Evolutionary conservation across 352 stramenopile genomes (phyloP), one percentile per base, ranked within the genome.

Genomic region (Thraustochytrium striatum): DNA sequence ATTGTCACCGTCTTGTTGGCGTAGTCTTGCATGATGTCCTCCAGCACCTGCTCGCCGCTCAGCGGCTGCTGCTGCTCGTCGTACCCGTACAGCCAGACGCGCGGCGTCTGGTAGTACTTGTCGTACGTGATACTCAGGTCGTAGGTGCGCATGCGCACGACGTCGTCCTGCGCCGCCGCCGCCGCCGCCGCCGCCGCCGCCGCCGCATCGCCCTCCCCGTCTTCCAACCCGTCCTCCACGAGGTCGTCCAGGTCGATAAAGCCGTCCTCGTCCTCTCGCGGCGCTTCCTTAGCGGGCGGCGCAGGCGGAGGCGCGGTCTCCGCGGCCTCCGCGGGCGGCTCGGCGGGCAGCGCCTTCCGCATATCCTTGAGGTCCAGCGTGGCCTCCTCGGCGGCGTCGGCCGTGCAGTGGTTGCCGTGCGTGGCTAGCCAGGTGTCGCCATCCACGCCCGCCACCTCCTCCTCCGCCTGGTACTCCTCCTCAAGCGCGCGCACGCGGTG

Each of bases 41-140:
- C 91, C 87, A 99, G 97, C 89, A 98, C 96, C 83, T 97, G 86
- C 33, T 95, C 88, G 38, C 88, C 88, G 25, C 86, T 92, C 59
- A 99, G 85, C 32, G 94, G 93, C 55, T 62, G 58, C n/a, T 61
- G 43, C 72, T 73, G 78, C 82, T 97, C 92, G 61, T 97, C 87
- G 83, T 97, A 98, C 38, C 96, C 96, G 83, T 97, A 96, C 39
- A 99, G 92, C 91, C 92, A 99, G 69, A 99, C 93, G 55, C 95
- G 91, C n/a, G 96, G 96, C 50, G 94, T 98, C 87, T 98, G 95
- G 83, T 99, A 99, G 86, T 99, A 99, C 85, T 99, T 98, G 87
- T 99, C 96, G 87, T 99, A 99, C 43, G 94, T 98, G 81, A 99
- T 98, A 72, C 87, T 95, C 13, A 99, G 80, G 85, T 99, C 96